Evolutionary conservation across 2,329 filamentous ascomycete species (phyloP).

Genomic region (Gremmenia infestans): DNA sequence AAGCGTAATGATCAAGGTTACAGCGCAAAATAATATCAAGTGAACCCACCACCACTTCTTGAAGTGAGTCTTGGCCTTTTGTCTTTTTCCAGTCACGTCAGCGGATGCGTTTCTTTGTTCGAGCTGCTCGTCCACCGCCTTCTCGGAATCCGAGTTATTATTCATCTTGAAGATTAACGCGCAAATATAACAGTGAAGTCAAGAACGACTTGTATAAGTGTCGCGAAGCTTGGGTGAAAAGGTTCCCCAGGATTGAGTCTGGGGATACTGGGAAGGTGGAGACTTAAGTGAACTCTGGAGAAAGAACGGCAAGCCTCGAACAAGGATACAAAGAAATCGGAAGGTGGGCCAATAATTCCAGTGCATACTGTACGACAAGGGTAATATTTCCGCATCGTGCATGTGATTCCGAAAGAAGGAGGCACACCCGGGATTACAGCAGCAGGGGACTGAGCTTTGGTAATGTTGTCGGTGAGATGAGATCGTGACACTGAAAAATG

Average conservation of each 20-base stretch:
- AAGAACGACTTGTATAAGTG: background rate
- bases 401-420: conserved; percentile 17
- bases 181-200: background rate
- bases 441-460: background rate
- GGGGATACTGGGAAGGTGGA: background rate
- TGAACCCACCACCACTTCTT: conserved; percentile 49
- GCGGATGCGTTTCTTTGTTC: conserved; percentile 7
- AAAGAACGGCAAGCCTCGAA: background rate
- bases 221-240: background rate
- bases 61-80: conserved; percentile 28
- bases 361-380: conserved; percentile 14
- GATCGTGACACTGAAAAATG: too few species aligned
- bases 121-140: conserved; percentile 13
- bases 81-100: conserved; percentile 7
- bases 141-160: conserved; percentile 2
- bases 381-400: conserved; percentile 15
- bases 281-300: background rate
- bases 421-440: background rate
- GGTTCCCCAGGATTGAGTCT: background rate
- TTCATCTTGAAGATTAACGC: background rate
- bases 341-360: background rate
- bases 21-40: conserved; percentile 44
- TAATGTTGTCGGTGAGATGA: background rate
- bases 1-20: conserved; percentile 48
- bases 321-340: background rate